Evolutionary conservation across 495 filamentous ascomycete species (phyloP).

Genomic region (Lasiosphaeris hirsuta): DNA sequence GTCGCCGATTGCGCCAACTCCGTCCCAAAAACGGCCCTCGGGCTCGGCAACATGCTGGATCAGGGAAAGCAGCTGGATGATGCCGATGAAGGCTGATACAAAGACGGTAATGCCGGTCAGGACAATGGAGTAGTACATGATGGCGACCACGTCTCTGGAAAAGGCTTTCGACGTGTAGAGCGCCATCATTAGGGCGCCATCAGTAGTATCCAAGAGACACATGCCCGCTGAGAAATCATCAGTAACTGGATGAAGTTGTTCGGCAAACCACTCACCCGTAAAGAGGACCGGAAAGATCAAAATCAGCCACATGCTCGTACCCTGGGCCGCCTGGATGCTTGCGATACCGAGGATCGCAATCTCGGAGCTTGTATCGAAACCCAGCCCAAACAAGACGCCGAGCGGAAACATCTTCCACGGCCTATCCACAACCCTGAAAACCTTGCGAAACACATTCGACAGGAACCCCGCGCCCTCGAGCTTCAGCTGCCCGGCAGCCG

Average conservation of each 20-base stretch:
- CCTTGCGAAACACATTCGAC: constrained; percentile 63
- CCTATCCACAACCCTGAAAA: constrained; percentile 82
- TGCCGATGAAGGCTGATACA: constrained; percentile 80
- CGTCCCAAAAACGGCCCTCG: constrained; percentile 79
- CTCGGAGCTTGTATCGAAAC: constrained; percentile 94
- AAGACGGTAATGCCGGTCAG: constrained; percentile 83
- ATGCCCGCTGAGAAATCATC: constrained; percentile 60
- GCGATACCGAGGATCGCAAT: constrained; percentile 90
- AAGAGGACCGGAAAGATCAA: constrained; percentile 89
- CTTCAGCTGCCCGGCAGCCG: constrained; percentile 57
- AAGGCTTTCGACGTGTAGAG: constrained; percentile 78
- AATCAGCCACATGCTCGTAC: constrained; percentile 91
- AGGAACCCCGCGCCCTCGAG: constrained; percentile 76
- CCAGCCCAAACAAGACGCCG: constrained; percentile 85
- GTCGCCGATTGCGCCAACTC: constrained; percentile 69
- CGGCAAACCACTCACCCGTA: constrained; percentile 56
- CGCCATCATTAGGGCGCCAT: constrained; percentile 93
- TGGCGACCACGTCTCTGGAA: constrained; percentile 74
- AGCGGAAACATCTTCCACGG: constrained; percentile 98
- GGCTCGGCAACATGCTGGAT: constrained; percentile 71
- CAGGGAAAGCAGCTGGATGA: constrained; percentile 78
- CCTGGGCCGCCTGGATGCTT: constrained; percentile 75
- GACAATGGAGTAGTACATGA: constrained; percentile 92
- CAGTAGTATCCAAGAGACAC: constrained; percentile 85
- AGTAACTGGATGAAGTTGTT: background rate